phyloP scores from a whole-genome alignment of 208 protist species.

The Crithidia thermophila region DNA sequence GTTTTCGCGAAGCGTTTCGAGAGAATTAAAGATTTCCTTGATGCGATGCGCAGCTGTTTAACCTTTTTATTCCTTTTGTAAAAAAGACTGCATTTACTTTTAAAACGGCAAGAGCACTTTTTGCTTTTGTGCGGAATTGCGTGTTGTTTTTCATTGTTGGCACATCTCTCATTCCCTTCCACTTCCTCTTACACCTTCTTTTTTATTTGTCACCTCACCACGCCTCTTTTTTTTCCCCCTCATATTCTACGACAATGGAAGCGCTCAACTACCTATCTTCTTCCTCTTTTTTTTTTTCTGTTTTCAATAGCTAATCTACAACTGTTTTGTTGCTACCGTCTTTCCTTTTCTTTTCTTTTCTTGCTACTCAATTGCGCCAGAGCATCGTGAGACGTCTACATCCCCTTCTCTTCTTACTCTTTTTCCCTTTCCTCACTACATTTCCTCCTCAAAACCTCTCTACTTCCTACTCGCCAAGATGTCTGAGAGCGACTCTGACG shows the following conservation, averaged over 20 bases:
- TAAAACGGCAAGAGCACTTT: too few relatives aligned
- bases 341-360: slow-evolving; percentile 1
- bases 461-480: slow-evolving; percentile 7
- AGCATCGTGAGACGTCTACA: neutral
- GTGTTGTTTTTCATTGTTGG: too few relatives aligned
- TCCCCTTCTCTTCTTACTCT: slow-evolving; percentile 13
- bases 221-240: neutral
- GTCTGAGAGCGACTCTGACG: neutral
- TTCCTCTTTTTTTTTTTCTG: neutral
- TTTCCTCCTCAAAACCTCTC: neutral
- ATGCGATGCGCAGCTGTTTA: too few relatives aligned
- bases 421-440: slow-evolving; percentile 10
- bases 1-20: too few relatives aligned
- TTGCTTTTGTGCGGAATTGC: too few relatives aligned
- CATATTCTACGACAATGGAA: neutral
- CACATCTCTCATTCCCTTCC: too few relatives aligned
- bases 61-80: too few relatives aligned
- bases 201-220: too few relatives aligned
- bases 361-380: too few relatives aligned
- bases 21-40: too few relatives aligned
- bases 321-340: too few relatives aligned
- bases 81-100: too few relatives aligned
- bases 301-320: neutral
- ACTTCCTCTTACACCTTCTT: neutral
- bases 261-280: neutral